Conservation (phyloP, 352 stramenopile genomes). For the Hyphochytrium catenoides region DNA sequence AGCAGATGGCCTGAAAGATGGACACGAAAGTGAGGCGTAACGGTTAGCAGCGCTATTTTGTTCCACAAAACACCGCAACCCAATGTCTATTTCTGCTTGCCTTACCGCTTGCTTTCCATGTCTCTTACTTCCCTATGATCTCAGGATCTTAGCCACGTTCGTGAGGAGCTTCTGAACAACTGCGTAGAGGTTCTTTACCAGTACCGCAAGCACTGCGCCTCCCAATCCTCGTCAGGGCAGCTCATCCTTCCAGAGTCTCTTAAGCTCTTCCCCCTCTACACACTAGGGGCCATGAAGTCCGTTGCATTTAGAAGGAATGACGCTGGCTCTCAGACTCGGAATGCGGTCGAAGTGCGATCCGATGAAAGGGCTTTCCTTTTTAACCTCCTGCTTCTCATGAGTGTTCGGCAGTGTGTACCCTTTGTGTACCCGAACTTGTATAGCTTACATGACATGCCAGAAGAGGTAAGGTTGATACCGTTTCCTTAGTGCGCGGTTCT, state of each 20-base stretch:
- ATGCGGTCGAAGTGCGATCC: constrained; percentile 53
- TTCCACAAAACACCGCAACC: too few relatives aligned
- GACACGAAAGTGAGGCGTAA: too few relatives aligned
- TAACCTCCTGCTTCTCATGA: constrained; percentile 38
- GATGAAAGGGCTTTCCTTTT: constrained; percentile 66
- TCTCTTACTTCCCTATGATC: too few relatives aligned
- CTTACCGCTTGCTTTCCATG: too few relatives aligned
- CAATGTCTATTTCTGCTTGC: too few relatives aligned
- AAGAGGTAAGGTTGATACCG: constrained; percentile 12
- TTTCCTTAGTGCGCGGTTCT: too few relatives aligned
- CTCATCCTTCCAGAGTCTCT: constrained; percentile 72
- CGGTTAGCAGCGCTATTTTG: too few relatives aligned
- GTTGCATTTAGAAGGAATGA: constrained; percentile 54
- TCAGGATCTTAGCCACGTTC: too few relatives aligned
- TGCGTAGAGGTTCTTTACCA: constrained; percentile 63
- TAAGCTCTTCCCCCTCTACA: constrained; percentile 69
- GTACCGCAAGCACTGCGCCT: constrained; percentile 70
- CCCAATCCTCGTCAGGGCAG: constrained; percentile 62
- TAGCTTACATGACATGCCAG: constrained; percentile 50
- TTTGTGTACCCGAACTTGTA: constrained; percentile 65
- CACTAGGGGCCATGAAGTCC: constrained; percentile 54
- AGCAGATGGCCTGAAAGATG: too few relatives aligned
- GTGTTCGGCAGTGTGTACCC: constrained; percentile 51
- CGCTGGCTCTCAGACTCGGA: constrained; percentile 36
- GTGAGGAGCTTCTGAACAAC: constrained; percentile 50